Evolutionary conservation across 495 filamentous ascomycete genomes (phyloP), one percentile per base, ranked within the genome.

Genomic region (Hypoxylon lienhwacheense): DNA sequence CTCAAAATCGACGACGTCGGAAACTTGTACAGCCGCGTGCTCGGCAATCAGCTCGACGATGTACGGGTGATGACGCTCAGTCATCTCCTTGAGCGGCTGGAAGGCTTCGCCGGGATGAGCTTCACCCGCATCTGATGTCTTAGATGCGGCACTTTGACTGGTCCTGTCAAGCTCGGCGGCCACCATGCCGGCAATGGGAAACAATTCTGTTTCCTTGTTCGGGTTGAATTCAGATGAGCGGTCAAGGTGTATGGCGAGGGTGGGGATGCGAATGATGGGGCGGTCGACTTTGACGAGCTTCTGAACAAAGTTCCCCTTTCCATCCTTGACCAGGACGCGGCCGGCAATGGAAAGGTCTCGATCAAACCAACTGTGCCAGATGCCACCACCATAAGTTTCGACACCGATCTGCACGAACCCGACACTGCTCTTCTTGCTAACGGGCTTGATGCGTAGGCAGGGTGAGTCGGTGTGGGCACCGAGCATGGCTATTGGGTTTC

Each of bases 381-480:
- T 75, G 24, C 93, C 95, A 29, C 91, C 90, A 53, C 95, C 93
- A 66, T 99, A 99, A 7, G 89, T 91, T 75, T 99, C 93, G 37
- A 96, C 91, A 40, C 91, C 93, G 33, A 97, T 87, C 71, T 99
- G 93, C 37, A 97, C 66, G 72, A 91, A 99, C n/a, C 92, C 91
- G 55, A 88, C 88, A 42, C 69, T 70, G 52, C 67, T 71, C 72
- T 91, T 93, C 75, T 91, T 95, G 72, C 90, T 95, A 24, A 93
- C 83, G 3, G 93, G 93, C 74, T 99, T 99, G 59, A 99, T 72
- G 36, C 93, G 85, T 36, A 97, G 78, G 41, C 87, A 88, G 0
- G 89, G 89, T 3, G 92, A 97, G 70, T 99, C 93, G 16, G 93
- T 97, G 73, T 99, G 93, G 36, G 93, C 91, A 62, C 93, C 93